phyloP scores from a whole-genome alignment of 2,329 filamentous ascomycete genomes.

The Sporothrix euskadiensis region DNA sequence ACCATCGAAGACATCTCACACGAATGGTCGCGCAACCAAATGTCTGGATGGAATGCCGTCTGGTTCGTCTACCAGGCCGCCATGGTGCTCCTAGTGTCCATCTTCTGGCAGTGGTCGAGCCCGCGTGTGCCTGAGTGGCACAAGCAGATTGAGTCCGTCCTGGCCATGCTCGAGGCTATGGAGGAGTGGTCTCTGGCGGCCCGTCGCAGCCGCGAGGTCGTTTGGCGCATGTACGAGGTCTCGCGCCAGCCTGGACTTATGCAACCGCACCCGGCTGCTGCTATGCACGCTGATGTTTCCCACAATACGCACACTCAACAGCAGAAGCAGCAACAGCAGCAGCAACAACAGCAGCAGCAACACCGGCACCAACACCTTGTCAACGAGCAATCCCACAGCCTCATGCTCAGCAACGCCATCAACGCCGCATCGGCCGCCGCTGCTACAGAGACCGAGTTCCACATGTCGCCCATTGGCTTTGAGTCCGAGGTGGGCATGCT shows the following conservation, averaged over 20 bases:
- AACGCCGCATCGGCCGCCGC: constrained; percentile 15
- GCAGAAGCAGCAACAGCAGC: neutral
- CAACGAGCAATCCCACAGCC: constrained; percentile 42
- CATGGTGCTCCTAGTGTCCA: constrained; percentile 73
- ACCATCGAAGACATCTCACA: constrained; percentile 71
- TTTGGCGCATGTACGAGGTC: constrained; percentile 65
- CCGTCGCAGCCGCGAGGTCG: constrained; percentile 62
- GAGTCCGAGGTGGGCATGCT: constrained; percentile 52
- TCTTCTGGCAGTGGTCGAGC: constrained; percentile 66
- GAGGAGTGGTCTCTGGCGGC: constrained; percentile 66
- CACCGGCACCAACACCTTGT: constrained; percentile 36
- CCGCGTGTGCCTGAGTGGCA: constrained; percentile 54
- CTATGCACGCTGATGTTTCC: neutral
- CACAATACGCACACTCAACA: constrained; percentile 32
- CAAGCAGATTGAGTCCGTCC: constrained; percentile 58
- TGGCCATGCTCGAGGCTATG: constrained; percentile 63
- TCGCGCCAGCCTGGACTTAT: constrained; percentile 41
- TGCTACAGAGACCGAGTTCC: constrained; percentile 44
- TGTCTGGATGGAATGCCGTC: constrained; percentile 77
- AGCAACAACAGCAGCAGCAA: constrained; percentile 30
- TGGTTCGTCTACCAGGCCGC: constrained; percentile 81
- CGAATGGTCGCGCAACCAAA: constrained; percentile 71
- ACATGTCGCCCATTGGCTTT: constrained; percentile 55
- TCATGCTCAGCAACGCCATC: constrained; percentile 22
- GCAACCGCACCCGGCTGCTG: constrained; percentile 33